Conservation (phyloP, 192 early-diverging fungal species). For the Rhizophlyctis rosea region DNA sequence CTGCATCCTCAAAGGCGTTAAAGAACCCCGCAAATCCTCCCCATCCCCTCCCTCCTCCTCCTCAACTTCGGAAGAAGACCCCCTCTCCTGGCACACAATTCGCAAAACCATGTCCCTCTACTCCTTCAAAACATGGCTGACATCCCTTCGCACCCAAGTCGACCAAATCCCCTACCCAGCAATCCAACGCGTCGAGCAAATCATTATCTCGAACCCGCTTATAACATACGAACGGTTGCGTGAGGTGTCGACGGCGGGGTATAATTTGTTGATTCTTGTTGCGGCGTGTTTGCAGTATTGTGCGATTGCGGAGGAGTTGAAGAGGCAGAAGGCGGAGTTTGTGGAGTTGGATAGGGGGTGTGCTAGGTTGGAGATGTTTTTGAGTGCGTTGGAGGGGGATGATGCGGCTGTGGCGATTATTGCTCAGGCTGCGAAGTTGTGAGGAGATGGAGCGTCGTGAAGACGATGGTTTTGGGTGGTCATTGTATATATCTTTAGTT, state of each 20-base stretch:
- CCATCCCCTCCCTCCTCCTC: conserved; percentile 1
- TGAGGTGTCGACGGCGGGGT: conserved; percentile 44
- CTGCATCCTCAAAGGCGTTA: conserved; percentile 29
- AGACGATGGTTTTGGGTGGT: too few species aligned
- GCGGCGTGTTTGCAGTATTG: conserved; percentile 55
- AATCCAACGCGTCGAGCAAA: conserved; percentile 44
- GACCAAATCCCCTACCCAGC: conserved; percentile 34
- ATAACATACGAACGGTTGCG: conserved; percentile 54
- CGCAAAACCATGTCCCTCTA: conserved; percentile 43
- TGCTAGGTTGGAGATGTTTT: background rate
- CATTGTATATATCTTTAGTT: too few species aligned
- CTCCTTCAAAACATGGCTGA: conserved; percentile 49
- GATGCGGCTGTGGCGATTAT: background rate
- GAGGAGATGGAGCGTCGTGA: too few species aligned
- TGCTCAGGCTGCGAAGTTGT: background rate
- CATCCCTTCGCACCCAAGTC: conserved; percentile 33
- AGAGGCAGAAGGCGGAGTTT: background rate
- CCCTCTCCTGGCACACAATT: conserved; percentile 39
- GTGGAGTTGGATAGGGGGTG: background rate
- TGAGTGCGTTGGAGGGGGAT: background rate
- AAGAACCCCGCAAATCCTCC: background rate
- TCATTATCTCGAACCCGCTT: conserved; percentile 44
- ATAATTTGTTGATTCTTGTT: conserved; percentile 49
- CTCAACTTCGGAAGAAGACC: background rate
- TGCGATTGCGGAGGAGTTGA: conserved; percentile 25